Conservation (phyloP, 805 yeast genomes). For the Wickerhamomyces chaumierensis region DNA sequence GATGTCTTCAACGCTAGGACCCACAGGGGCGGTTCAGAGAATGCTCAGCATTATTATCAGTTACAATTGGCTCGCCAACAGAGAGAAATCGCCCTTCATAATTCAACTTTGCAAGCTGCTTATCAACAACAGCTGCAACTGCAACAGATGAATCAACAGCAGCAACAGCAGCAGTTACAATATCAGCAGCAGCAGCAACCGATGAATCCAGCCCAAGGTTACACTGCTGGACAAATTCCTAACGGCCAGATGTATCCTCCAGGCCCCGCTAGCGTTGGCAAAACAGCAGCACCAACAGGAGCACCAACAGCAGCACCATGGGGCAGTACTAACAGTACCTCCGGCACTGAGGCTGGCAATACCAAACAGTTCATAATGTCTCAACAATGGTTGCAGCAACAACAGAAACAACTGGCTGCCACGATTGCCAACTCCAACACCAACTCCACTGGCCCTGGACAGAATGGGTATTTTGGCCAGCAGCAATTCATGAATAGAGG, state of each 20-base stretch:
- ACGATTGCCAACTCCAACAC: not conserved
- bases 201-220: not conserved
- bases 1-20: conserved; percentile 80
- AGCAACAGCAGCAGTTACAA: conserved; percentile 6
- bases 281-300: no score
- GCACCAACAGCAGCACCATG: no score
- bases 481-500: conserved; percentile 12
- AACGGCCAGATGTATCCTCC: conserved; percentile 1
- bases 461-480: no score
- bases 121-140: conserved; percentile 21
- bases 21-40: conserved; percentile 46
- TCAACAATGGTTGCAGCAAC: conserved; percentile 1
- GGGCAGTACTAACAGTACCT: no score
- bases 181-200: conserved; percentile 16
- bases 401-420: conserved; percentile 2
- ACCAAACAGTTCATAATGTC: not conserved
- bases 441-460: no score
- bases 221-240: conserved; percentile 1
- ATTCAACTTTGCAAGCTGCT: conserved; percentile 32
- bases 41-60: conserved; percentile 65
- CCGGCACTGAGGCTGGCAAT: conserved; percentile 5
- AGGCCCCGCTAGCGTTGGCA: not conserved
- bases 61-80: conserved; percentile 47
- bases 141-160: conserved; percentile 2
- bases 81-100: conserved; percentile 42